Evolutionary conservation across 169 alveolate species (phyloP), one percentile per base, ranked within the genome.

Genomic region (Toxoplasma gondii): DNA sequence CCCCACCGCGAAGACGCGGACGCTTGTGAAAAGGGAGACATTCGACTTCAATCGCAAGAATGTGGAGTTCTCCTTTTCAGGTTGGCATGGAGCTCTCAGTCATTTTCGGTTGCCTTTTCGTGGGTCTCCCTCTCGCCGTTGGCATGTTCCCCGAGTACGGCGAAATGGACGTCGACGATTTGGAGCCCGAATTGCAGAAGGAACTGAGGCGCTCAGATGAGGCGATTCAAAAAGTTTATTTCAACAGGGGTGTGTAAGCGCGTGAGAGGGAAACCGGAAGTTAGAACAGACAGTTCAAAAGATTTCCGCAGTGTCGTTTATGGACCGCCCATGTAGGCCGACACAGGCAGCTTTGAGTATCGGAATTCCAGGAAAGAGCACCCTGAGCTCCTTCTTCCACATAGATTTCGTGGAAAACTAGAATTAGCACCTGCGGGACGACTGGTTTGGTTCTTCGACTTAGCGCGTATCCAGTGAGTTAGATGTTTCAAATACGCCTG

Each of bases 101-200:
- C 29, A 53, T 93, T 41, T 93, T 67, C 86, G 95, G 95, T 38
- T 87, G 95, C 64, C 86, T 93, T 45, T 54, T 27, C 82, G 74
- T 86, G 81, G 95, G 93, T 64, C 91, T 93, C 41, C 95, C 95
- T 24, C 67, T 93, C 39, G 93, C 95, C 43, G 91, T 93, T 29
- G 95, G 94, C 34, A 53, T 93, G 36, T 93, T 87, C 53, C 93
- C 95, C 39, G 69, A 91, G 34, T 39, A 70, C 38, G 36, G 69
- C 74, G 41, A 31, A 12, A 44, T 93, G 58, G n/a, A 88, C 29
- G 86, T 69, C 36, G 24, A 43, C 0, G 49, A 86, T 36, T 36
- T 93, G 58, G 95, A 93, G 74, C 74, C 64, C 43, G 91, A 88
- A 10, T 29, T 87, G 38, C 90, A 80, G 69, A 29, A 69, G 1